These are phyloP conservation scores for Cercospora janseana DNA, from an alignment of 2,329 filamentous ascomycete genomes.

Conservation along the genomic window DNA sequence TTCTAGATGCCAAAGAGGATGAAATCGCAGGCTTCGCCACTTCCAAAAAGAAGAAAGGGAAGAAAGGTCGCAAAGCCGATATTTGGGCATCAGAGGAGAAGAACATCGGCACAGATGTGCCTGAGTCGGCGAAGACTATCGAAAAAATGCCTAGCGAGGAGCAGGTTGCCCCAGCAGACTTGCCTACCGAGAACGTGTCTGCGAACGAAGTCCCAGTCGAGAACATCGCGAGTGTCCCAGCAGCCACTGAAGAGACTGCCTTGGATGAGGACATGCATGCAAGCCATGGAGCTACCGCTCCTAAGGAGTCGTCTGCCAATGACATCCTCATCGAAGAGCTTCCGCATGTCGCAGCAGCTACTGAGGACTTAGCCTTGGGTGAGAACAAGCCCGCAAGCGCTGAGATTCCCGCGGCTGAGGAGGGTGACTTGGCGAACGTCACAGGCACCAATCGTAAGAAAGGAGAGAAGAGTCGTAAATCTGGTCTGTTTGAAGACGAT, in stretches of 20 bases:
- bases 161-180: background rate
- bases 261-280: too few relatives aligned
- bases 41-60: conserved; percentile 22
- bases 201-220: too few relatives aligned
- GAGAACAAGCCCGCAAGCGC: background rate
- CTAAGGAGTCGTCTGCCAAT: too few relatives aligned
- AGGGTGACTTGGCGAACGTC: background rate
- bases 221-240: too few relatives aligned
- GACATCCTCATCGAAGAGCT: background rate
- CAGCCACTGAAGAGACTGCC: too few relatives aligned
- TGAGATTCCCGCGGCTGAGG: too few relatives aligned
- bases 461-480: conserved; percentile 20
- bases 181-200: background rate
- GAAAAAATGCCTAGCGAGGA: background rate
- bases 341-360: too few relatives aligned
- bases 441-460: conserved; percentile 20
- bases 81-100: background rate
- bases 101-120: background rate
- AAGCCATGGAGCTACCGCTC: too few relatives aligned
- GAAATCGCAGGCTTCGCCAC: background rate
- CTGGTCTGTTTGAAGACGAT: too few relatives aligned
- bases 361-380: background rate
- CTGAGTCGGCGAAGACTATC: background rate
- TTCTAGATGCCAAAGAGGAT: too few relatives aligned
- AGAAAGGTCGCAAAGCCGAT: conserved; percentile 17